Conservation (phyloP, 352 stramenopile species). For the Pythium utonaiense region DNA sequence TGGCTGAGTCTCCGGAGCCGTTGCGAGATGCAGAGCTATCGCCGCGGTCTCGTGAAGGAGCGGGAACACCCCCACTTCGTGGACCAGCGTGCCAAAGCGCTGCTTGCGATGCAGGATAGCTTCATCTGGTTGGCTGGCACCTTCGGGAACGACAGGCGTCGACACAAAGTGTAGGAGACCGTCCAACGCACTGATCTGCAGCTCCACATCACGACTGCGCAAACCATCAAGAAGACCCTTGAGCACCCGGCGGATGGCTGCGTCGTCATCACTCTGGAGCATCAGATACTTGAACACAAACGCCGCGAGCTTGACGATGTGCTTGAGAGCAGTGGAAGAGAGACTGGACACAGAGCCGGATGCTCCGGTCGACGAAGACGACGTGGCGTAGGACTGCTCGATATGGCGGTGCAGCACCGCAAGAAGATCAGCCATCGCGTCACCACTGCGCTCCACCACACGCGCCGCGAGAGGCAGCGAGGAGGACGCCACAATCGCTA, state of each 20-base stretch:
- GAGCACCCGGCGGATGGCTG: conserved; percentile 49
- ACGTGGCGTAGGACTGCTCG: conserved; percentile 42
- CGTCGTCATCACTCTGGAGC: conserved; percentile 38
- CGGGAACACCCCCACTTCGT: conserved; percentile 77
- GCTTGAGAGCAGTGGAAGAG: conserved; percentile 41
- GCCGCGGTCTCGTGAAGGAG: conserved; percentile 60
- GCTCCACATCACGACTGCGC: conserved; percentile 49
- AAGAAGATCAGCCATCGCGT: conserved; percentile 22
- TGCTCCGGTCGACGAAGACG: background rate
- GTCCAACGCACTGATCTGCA: conserved; percentile 73
- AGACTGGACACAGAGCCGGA: conserved; percentile 13
- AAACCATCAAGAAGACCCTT: conserved; percentile 65
- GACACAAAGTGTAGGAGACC: conserved; percentile 74
- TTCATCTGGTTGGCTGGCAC: conserved; percentile 12
- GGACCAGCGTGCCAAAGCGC: conserved; percentile 50
- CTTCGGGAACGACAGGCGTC: conserved; percentile 19
- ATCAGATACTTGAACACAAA: conserved; percentile 78
- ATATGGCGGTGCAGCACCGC: conserved; percentile 51
- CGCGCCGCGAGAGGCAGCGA: conserved; percentile 44
- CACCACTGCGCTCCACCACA: conserved; percentile 27
- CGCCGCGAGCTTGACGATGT: conserved; percentile 65
- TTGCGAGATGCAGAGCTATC: conserved; percentile 36
- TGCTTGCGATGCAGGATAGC: conserved; percentile 27
- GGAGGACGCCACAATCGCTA: conserved; percentile 54
- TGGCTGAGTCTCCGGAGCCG: conserved; percentile 12